phyloP scores from a whole-genome alignment of 1,284 basidiomycete species.

The Tylopilus sp. region DNA sequence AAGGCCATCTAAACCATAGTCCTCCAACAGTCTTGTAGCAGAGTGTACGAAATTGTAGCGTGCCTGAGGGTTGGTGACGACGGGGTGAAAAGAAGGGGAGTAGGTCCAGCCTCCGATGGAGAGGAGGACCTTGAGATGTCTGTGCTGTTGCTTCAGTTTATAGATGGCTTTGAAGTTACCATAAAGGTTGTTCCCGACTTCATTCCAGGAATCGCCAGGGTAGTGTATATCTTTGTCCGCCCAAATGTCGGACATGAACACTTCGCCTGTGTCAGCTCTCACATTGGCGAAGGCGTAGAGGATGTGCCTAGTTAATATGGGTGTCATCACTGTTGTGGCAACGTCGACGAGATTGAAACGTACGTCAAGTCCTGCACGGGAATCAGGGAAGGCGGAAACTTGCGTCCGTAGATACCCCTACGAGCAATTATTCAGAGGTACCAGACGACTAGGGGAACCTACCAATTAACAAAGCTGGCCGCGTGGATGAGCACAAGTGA shows the following conservation, averaged over 20 bases:
- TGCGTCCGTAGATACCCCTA: constrained; percentile 94
- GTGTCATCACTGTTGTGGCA: constrained; percentile 10
- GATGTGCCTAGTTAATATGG: constrained; percentile 53
- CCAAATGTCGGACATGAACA: constrained; percentile 88
- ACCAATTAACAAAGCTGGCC: constrained; percentile 75
- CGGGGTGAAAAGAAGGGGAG: constrained; percentile 73
- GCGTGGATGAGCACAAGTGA: constrained; percentile 6
- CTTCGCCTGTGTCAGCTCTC: constrained; percentile 76
- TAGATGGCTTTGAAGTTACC: constrained; percentile 94
- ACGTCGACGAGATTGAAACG: constrained; percentile 30
- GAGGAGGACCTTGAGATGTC: constrained; percentile 81
- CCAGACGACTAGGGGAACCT: constrained; percentile 11
- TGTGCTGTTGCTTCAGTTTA: constrained; percentile 81
- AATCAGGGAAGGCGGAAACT: constrained; percentile 79
- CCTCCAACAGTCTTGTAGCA: constrained; percentile 78
- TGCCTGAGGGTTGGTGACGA: constrained; percentile 60
- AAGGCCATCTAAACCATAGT: constrained; percentile 70
- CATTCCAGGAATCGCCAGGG: constrained; percentile 87
- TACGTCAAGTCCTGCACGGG: constrained; percentile 83
- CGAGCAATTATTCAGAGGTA: constrained; percentile 10
- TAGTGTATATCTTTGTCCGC: constrained; percentile 90
- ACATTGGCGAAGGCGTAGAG: constrained; percentile 91
- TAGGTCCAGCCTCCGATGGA: constrained; percentile 93
- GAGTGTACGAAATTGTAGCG: constrained; percentile 77
- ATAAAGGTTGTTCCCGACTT: constrained; percentile 80